Evolutionary conservation across 2,329 filamentous ascomycete genomes (phyloP).

Genomic region (Zymoseptoria ardabiliae): DNA sequence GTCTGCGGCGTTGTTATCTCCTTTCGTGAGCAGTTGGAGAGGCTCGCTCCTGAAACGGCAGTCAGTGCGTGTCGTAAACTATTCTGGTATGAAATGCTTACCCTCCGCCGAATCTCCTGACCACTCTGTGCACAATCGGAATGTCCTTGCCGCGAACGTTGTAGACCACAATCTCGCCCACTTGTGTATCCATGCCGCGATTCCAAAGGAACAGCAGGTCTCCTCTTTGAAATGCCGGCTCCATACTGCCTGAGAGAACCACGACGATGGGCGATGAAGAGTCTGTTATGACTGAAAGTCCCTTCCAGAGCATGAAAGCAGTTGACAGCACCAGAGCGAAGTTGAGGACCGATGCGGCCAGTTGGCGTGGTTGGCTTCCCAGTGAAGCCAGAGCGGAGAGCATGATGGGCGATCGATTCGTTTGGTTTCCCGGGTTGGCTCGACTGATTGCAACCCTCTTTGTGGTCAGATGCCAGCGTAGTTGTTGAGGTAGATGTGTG

Average conservation of each 20-base stretch:
- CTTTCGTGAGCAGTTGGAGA: slow-evolving; percentile 79
- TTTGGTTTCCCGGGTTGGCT: neutral
- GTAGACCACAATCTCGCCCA: slow-evolving; percentile 70
- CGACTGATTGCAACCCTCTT: too few species aligned
- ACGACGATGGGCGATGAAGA: slow-evolving; percentile 64
- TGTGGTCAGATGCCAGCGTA: neutral
- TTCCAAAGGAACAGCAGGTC: slow-evolving; percentile 75
- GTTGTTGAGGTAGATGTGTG: neutral
- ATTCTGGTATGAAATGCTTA: slow-evolving; percentile 32
- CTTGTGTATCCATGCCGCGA: slow-evolving; percentile 53
- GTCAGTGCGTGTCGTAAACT: neutral
- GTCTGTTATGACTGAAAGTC: slow-evolving; percentile 69
- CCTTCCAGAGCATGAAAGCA: slow-evolving; percentile 90
- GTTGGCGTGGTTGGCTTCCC: slow-evolving; percentile 62
- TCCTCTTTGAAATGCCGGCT: slow-evolving; percentile 72
- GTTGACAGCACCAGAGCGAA: slow-evolving; percentile 85
- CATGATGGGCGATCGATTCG: slow-evolving; percentile 45
- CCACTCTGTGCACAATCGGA: slow-evolving; percentile 89
- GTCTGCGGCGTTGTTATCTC: slow-evolving; percentile 91
- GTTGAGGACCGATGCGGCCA: slow-evolving; percentile 75
- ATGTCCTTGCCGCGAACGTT: slow-evolving; percentile 92
- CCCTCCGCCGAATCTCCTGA: slow-evolving; percentile 60
- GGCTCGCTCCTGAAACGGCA: slow-evolving; percentile 35
- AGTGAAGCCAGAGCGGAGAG: slow-evolving; percentile 55
- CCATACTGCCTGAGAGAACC: slow-evolving; percentile 78